Conservation (phyloP, 305 asterid species). For the Salvia sclarea region DNA sequence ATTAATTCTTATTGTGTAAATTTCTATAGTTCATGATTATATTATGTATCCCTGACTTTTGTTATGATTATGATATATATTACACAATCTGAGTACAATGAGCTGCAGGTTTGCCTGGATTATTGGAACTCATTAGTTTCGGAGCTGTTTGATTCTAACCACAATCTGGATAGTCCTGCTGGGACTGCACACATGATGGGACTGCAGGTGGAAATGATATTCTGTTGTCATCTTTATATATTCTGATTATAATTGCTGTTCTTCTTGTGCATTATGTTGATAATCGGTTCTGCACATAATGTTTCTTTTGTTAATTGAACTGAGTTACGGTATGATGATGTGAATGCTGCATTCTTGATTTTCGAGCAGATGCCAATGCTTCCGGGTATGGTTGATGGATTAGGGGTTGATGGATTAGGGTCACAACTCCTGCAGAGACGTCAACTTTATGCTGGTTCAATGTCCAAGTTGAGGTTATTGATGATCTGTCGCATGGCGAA, state of each 20-base stretch:
- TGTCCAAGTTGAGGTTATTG: conserved; percentile 90
- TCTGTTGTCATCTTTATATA: not conserved
- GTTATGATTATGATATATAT: not conserved
- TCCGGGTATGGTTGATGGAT: conserved; percentile 73
- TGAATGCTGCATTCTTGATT: not conserved
- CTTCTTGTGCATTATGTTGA: not conserved
- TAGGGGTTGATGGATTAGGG: conserved; percentile 75
- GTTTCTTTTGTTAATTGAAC: conserved; percentile 7
- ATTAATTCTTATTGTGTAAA: conserved; percentile 2
- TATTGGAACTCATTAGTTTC: conserved; percentile 83
- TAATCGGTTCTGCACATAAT: not conserved
- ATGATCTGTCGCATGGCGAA: conserved; percentile 99
- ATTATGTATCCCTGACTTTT: not conserved
- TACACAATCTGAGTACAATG: conserved; percentile 9
- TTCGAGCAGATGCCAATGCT: conserved; percentile 35
- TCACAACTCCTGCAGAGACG: conserved; percentile 78
- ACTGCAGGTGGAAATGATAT: conserved; percentile 55
- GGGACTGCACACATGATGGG: conserved; percentile 71
- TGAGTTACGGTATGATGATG: not conserved
- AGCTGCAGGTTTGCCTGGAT: conserved; percentile 81
- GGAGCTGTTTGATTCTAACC: conserved; percentile 81
- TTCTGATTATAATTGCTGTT: not conserved
- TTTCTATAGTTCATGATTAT: conserved; percentile 2
- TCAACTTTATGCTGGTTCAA: conserved; percentile 80
- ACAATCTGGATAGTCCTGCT: conserved; percentile 63